Percentiles rank a stretch among this genome's conserved stretches.
Evolutionary conservation across 108 stramenopile genomes (phyloP).

Genomic region (Nitzschia inconspicua): DNA sequence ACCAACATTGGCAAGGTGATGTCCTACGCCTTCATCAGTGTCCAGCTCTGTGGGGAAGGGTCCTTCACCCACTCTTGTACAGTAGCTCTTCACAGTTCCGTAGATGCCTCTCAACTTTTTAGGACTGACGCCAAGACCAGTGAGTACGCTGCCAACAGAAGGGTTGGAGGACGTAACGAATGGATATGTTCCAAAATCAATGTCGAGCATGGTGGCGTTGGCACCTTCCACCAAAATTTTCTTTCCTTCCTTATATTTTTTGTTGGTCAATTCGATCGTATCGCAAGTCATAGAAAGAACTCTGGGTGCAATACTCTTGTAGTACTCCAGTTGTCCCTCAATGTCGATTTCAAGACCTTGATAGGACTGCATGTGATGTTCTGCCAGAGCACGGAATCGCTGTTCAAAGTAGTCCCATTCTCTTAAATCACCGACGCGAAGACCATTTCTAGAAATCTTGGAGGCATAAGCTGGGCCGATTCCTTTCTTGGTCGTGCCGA

Average conservation of each 20-base stretch:
- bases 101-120: constrained; percentile 89
- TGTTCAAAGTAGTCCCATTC: constrained; percentile 85
- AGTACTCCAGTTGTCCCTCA: constrained; percentile 84
- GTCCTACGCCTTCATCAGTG: constrained; percentile 63
- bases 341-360: constrained; percentile 89
- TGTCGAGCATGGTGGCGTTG: constrained; percentile 99
- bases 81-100: constrained; percentile 99
- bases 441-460: constrained; percentile 96
- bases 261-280: constrained; percentile 89
- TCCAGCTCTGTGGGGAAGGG: constrained; percentile 98
- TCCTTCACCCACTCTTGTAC: constrained; percentile 98
- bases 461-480: constrained; percentile 97
- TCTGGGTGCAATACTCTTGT: constrained; percentile 69
- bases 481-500: constrained; percentile 97
- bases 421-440: constrained; percentile 92
- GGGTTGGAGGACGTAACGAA: constrained; percentile 98
- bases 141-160: constrained; percentile 92
- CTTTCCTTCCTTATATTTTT: constrained; percentile 82
- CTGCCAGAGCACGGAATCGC: constrained; percentile 83
- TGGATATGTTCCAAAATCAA: constrained; percentile 99
- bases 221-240: constrained; percentile 98
- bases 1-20: constrained; percentile 85
- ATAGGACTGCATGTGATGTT: constrained; percentile 64
- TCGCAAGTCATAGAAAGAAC: constrained; percentile 83
- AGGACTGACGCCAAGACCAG: constrained; percentile 96